Base-by-base conservation (phyloP, 2,329 filamentous ascomycete genomes). In the Colletotrichum limetticola region DNA sequence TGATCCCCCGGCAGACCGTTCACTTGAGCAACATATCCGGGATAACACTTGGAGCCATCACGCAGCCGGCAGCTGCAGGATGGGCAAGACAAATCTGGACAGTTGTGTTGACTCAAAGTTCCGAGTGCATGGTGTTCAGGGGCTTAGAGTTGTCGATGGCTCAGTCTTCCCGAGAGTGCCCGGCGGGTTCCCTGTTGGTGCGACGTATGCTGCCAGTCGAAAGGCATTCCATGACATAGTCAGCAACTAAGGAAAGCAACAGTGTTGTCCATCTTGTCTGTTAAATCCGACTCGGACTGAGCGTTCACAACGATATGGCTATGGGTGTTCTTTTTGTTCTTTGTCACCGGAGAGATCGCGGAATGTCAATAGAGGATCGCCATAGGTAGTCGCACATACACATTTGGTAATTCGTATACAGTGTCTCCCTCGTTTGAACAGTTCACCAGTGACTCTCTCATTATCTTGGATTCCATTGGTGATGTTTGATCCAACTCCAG, bases 91-190 rank as follows among this genome's bases (percentile, higher is more conserved):
- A 1, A 86, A 88, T 35, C 83, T 81, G 14, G 88, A 92, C 76
- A 79, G 89, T 88, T 1, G 89, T 91, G 6, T 77, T 92, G 88
- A 92, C 77, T 84, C 82, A 0, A 83, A 87, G 55, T 91, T 92
- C 78, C 83, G 85, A 6, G 90, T 93, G 0, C 82, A 87, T 12
- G 89, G 89, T 0, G 86, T 90, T 0, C 78, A 83, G 0, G 86
- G 87, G 0, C 78, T 92, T 57, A 82, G 91, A n/a, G 90, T 92
- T 2, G 91, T 93, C 0, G 91, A 93, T 81, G 91, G 89, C 0
- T 87, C 85, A 32, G 84, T 88, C 1, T 92, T 89, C 49, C 75
- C 89, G 1, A 83, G 83, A 66, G 89, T 83, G 32, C 83, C 83
- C 1, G 89, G 89, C 22, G 75, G 80, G 4, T 74, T 86, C 83